phyloP scores from a whole-genome alignment of 768 basidiomycete genomes.

The Termitomyces sp. region DNA sequence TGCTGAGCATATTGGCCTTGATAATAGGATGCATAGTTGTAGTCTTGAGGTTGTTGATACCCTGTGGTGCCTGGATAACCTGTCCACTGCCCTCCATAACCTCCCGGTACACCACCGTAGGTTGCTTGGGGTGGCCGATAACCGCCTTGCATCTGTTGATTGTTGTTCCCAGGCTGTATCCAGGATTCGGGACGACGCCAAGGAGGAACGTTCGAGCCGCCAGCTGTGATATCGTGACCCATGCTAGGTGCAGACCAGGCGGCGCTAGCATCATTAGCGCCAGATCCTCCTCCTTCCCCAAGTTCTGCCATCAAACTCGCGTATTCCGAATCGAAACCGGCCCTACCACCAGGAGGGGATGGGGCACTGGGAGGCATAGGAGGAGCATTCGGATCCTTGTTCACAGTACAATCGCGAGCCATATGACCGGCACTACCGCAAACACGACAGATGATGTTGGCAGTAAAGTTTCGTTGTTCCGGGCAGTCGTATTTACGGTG shows the following conservation, averaged over 20 bases:
- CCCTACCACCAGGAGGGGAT: conserved; percentile 54
- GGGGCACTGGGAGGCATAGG: conserved; percentile 38
- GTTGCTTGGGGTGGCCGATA: conserved; percentile 68
- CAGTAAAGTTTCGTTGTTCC: conserved; percentile 96
- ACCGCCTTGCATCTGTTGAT: conserved; percentile 45
- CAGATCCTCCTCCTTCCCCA: conserved; percentile 69
- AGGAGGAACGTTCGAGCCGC: conserved; percentile 81
- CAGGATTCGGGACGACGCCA: conserved; percentile 91
- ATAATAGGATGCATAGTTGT: conserved; percentile 86
- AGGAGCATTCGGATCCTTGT: conserved; percentile 82
- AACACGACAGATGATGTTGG: conserved; percentile 98
- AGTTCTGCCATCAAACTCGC: conserved; percentile 97
- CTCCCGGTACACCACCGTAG: conserved; percentile 45
- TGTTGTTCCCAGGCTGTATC: conserved; percentile 52
- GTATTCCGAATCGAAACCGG: conserved; percentile 96
- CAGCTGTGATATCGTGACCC: conserved; percentile 67
- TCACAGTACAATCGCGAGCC: conserved; percentile 96
- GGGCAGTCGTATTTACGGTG: conserved; percentile 99
- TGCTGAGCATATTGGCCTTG: conserved; percentile 85
- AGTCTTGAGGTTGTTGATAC: conserved; percentile 62
- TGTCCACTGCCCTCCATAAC: conserved; percentile 46
- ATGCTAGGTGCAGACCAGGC: conserved; percentile 48
- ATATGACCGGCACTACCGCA: conserved; percentile 99
- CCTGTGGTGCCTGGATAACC: conserved; percentile 45
- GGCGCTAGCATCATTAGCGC: conserved; percentile 50